phyloP scores from a whole-genome alignment of 441 rosid genomes.

The Corymbia calophylla region DNA sequence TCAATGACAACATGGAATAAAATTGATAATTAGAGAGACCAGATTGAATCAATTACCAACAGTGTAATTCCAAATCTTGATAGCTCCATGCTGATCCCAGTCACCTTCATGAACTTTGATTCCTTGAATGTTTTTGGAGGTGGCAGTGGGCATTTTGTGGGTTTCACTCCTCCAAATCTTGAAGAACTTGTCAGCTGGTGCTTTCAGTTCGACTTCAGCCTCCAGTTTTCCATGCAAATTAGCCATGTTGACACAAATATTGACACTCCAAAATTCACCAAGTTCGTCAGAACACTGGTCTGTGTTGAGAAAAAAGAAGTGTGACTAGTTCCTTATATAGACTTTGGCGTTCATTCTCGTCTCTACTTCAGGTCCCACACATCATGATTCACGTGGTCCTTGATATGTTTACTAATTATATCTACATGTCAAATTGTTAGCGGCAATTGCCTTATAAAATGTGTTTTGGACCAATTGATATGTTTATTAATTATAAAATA shows the following conservation, averaged over 20 bases:
- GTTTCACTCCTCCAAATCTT: constrained; percentile 2
- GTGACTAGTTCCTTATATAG: not conserved
- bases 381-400: not conserved
- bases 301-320: not conserved
- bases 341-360: not conserved
- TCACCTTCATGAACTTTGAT: not conserved
- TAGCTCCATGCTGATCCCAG: not conserved
- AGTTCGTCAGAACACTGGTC: not conserved
- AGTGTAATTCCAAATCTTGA: not conserved
- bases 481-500: too few species aligned
- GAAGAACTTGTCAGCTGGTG: constrained; percentile 4
- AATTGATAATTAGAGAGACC: not conserved
- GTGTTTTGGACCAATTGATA: not conserved
- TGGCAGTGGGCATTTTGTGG: not conserved
- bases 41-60: not conserved
- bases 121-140: not conserved
- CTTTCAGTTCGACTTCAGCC: not conserved
- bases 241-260: not conserved
- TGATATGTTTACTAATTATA: not conserved
- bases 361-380: not conserved
- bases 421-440: not conserved
- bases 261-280: not conserved
- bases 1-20: not conserved
- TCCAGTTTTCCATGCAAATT: not conserved
- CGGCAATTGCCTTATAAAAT: not conserved